phyloP scores from a whole-genome alignment of 2,329 filamentous ascomycete species.

The Aspergillus pseudotamarii region DNA sequence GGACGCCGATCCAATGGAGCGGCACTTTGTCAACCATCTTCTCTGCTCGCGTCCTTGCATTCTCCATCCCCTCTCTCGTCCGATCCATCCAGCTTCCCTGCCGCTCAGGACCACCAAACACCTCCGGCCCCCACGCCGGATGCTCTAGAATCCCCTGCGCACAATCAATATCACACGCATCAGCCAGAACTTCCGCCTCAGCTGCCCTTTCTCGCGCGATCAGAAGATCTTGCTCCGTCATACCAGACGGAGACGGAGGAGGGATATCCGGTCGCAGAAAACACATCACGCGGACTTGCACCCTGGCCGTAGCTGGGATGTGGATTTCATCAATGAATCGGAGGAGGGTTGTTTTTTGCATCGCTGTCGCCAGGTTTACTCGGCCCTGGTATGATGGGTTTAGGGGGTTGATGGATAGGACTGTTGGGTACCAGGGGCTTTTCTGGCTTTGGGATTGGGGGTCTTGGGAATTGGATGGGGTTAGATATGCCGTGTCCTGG shows the following conservation, averaged over 20 bases:
- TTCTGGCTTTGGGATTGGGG: constrained; percentile 28
- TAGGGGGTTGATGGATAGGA: constrained; percentile 54
- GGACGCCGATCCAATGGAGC: constrained; percentile 61
- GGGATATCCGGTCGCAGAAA: constrained; percentile 52
- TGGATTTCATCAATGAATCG: constrained; percentile 32
- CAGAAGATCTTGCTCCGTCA: constrained; percentile 3
- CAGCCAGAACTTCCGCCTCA: neutral
- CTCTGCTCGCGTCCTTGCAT: constrained; percentile 55
- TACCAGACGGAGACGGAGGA: constrained; percentile 3
- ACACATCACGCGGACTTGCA: constrained; percentile 64
- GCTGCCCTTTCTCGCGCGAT: neutral
- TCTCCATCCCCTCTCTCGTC: constrained; percentile 51
- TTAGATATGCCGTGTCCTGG: neutral
- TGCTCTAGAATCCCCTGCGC: constrained; percentile 41
- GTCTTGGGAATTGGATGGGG: neutral
- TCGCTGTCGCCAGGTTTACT: constrained; percentile 53
- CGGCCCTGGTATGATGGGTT: constrained; percentile 53
- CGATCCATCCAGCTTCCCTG: constrained; percentile 39
- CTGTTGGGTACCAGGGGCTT: constrained; percentile 59
- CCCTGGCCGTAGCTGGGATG: constrained; percentile 30
- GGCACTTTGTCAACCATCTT: constrained; percentile 61
- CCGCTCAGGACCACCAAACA: neutral
- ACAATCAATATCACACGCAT: constrained; percentile 35
- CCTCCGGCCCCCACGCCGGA: constrained; percentile 38
- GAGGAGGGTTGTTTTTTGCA: constrained; percentile 50